Evolutionary conservation across 2,329 filamentous ascomycete species (phyloP), one percentile per base, ranked within the genome.

Genomic region (Penicillium sp.): DNA sequence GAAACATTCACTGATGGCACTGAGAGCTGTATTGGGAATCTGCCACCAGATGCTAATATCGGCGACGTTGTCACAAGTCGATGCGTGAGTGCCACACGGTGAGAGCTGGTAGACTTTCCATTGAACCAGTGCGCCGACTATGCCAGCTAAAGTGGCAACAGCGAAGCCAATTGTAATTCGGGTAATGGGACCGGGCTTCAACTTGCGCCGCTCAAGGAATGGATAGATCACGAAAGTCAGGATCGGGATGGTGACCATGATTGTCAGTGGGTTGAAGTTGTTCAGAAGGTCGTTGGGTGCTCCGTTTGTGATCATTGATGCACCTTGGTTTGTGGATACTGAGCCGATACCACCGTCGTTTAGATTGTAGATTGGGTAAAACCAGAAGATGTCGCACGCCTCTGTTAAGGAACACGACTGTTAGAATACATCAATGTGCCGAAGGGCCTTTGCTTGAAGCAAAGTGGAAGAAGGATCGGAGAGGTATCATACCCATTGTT

Each of bases 241-340:
- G n/a, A 83, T 60, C 0, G 81, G 81, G 0, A 79, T 73, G 27
- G 75, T 62, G 49, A 31, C 43, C 6, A 83, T 81, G 63, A 82
- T 81, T 50, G 76, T 79, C 8, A 82, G 66, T 1, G 80, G 72
- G 69, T 82, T 82, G 69, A 82, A 81, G 70, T 82, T 83, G 43
- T 21, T 46, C 6, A 46, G 43, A 15, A 46, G 3, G n/a, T 46
- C 43, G 27, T 46, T 46, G 43, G 81, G 80, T 1, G 79, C 79
- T 29, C 80, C 80, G 52, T 81, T 75, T 10, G 80, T 82, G 6
- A 69, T 71, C 70, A 83, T 70, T 62, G 80, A 79, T 13, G 80
- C 81, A 12, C 73, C 77, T 67, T 82, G 69, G 69, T 79, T 82
- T 46, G 71, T 80, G 19, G 78, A 75, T 0, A 82, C 75, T 5